These are phyloP conservation scores for Capronia americana DNA, from an alignment of 2,329 filamentous ascomycete species.

Conservation along the genomic window DNA sequence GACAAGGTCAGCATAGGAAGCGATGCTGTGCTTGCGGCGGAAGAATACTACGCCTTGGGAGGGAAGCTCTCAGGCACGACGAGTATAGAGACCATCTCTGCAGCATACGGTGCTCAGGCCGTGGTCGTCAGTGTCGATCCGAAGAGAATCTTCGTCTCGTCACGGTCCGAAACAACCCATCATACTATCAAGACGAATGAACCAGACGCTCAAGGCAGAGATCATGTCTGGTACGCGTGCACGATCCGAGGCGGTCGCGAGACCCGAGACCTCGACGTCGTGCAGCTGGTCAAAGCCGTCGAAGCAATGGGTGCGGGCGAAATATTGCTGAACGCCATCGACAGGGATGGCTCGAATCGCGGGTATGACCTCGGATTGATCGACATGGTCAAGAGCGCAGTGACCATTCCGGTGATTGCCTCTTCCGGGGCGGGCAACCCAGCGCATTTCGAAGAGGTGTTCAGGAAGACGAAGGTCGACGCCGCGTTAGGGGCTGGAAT, in stretches of 20 bases:
- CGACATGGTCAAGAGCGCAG: slow-evolving; percentile 80
- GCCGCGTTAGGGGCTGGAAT: slow-evolving; percentile 95
- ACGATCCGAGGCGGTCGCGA: slow-evolving; percentile 95
- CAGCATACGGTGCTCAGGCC: slow-evolving; percentile 93
- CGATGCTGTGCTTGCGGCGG: slow-evolving; percentile 89
- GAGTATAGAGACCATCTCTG: slow-evolving; percentile 92
- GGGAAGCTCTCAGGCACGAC: slow-evolving; percentile 77
- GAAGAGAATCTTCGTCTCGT: slow-evolving; percentile 81
- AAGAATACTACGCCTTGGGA: slow-evolving; percentile 80
- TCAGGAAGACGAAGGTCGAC: slow-evolving; percentile 82
- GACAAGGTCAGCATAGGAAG: slow-evolving; percentile 98
- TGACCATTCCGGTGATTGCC: slow-evolving; percentile 93
- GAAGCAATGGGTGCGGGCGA: slow-evolving; percentile 96
- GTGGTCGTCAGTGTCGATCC: slow-evolving; percentile 96
- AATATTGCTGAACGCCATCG: slow-evolving; percentile 95
- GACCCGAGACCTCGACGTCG: slow-evolving; percentile 90
- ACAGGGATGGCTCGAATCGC: slow-evolving; percentile 91
- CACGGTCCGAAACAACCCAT: slow-evolving; percentile 68
- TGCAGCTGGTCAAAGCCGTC: slow-evolving; percentile 84
- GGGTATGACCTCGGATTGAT: slow-evolving; percentile 96
- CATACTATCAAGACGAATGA: slow-evolving; percentile 75
- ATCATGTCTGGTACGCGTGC: slow-evolving; percentile 94
- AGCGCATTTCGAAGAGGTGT: slow-evolving; percentile 88
- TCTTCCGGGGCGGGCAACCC: slow-evolving; percentile 91
- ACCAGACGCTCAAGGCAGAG: slow-evolving; percentile 74